Base-by-base conservation (phyloP, 208 protist species). In the Trypanosoma scelopori region DNA sequence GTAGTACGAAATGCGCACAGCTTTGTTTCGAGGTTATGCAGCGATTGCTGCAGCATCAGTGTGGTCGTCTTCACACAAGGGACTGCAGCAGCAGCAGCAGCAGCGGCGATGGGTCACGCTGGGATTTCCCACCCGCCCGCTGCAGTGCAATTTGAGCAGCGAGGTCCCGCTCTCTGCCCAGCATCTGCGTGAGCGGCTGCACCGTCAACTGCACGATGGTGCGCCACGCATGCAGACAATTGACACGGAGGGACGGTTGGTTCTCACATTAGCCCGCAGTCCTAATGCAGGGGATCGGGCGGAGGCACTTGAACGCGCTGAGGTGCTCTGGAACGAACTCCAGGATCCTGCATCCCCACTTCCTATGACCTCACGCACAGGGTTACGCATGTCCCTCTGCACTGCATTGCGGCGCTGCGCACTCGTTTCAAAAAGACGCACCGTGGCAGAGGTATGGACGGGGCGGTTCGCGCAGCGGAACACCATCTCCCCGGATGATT, bases 361-460 rank as follows among this genome's bases (percentile, higher is more conserved):
- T 27, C 78, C 84, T 0, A 62, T 79, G 45, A 61, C 74, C 1
- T 89, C 85, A 20, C 71, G 73, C 27, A 91, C 82, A 0, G 83
- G 82, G 6, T 73, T 91, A 69, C 76, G 74, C 45, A 75, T 93
- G 11, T 65, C 78, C 20, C 77, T 95, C 37, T 92, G 84, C 63
- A 81, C 84, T 11, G 60, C 78, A 23, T 30, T 95, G 73, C 86
- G 85, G 20, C 89, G 89, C 30, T 91, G 89, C 58, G 89, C 89
- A 7, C 69, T 95, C n/a, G 32, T 76, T 25, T 67, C 69, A 13
- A 60, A 67, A 39, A 53, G 79, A 37, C 69, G 60, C 1, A 71
- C 75, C 18, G 45, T 80, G 43, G 83, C 84, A 13, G 83, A 93
- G 20, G 30, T 66, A 46, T 95, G 89, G 87, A 92, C 89, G 22